Base-by-base conservation (phyloP, 208 protist genomes). In the Tritrichomonas foetus region DNA sequence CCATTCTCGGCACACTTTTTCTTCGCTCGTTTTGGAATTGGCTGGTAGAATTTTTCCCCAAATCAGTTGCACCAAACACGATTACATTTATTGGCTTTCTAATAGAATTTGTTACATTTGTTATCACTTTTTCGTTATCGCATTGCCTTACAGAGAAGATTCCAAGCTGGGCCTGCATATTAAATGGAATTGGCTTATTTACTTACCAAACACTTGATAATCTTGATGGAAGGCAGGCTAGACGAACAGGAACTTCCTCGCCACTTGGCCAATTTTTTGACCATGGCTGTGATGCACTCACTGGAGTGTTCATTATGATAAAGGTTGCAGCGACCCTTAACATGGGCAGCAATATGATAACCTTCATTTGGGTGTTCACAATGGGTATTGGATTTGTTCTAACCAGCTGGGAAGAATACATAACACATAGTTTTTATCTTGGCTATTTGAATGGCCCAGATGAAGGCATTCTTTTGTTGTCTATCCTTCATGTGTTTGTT, bases 231-330 rank as follows among this genome's bases (percentile, higher is more conserved):
- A 94, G 94, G 44, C 94, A 95, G 49, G 94, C 94, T 74, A 25
- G 94, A 9, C 57, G 94, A 53, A 94, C 93, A 50, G 49, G 44
- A 1, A 50, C 57, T 25, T 92, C 66, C 2, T 95, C 94, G 14
- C 22, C 94, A 25, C 69, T 95, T 39, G 94, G 94, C 1, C 93
- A 95, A 72, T 74, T 95, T n/a, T 95, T 94, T 92, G 94, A 95
- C 50, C 94, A 95, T 95, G 94, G 94, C 49, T 93, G 82, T 36
- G 82, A 57, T 69, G 47, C 93, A n/a, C 44, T 64, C 9, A 44
- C 82, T n/a, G 69, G 69, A 3, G 27, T 36, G 5, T 47, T 44
- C 69, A 25, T n/a, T n/a, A 13, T 78, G 25, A 78, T 78, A 11
- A 39, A 78, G 33, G 69, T 25, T 78, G 5, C 33, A 78, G 20